phyloP scores from a whole-genome alignment of 306 rosid species.

The Canavalia ensiformis region DNA sequence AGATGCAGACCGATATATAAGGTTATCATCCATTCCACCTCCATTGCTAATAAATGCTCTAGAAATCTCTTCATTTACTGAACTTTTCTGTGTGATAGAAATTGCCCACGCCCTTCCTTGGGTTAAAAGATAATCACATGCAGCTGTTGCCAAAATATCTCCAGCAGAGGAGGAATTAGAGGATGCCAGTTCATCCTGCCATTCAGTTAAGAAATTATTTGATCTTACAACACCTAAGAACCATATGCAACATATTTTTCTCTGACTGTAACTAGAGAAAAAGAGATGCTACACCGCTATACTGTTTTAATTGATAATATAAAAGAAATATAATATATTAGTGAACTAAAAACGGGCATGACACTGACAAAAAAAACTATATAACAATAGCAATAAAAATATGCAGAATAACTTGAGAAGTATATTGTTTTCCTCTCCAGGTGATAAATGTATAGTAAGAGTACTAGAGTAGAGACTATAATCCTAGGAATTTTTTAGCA shows the following conservation, averaged over 20 bases:
- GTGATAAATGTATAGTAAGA: constrained; percentile 11
- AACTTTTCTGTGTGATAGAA: constrained; percentile 72
- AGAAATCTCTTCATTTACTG: constrained; percentile 74
- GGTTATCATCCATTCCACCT: constrained; percentile 59
- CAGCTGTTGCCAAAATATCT: constrained; percentile 56
- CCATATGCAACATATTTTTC: constrained; percentile 42
- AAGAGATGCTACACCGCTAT: constrained; percentile 6
- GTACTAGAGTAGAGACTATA: background rate
- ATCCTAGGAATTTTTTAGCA: constrained; percentile 6
- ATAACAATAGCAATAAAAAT: background rate
- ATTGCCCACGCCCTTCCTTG: constrained; percentile 89
- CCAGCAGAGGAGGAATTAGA: constrained; percentile 59
- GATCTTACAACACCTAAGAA: constrained; percentile 36
- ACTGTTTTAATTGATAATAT: constrained; percentile 21
- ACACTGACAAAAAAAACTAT: background rate
- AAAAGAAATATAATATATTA: constrained; percentile 1
- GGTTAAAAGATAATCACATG: constrained; percentile 59
- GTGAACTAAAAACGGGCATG: background rate
- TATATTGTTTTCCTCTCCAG: background rate
- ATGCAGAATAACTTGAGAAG: background rate
- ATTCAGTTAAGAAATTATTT: constrained; percentile 41
- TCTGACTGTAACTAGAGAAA: constrained; percentile 16
- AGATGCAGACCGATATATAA: constrained; percentile 79
- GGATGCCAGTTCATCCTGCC: constrained; percentile 67
- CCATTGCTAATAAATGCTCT: constrained; percentile 52